Evolutionary conservation across 306 rosid species (phyloP), one percentile per base, ranked within the genome.

Genomic region (Sophora flavescens): DNA sequence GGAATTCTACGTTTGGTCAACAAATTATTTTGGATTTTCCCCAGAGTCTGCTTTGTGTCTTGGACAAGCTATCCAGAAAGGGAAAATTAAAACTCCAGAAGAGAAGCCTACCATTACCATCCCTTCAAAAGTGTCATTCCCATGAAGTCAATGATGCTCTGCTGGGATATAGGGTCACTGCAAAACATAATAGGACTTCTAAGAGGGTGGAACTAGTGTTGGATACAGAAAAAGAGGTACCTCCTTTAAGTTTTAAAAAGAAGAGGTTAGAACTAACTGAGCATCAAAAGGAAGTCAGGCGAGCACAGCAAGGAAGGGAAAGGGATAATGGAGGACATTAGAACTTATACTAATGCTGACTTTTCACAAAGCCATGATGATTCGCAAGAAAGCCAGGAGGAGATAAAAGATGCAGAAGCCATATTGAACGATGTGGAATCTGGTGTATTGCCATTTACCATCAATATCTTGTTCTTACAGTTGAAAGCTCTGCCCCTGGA

Each of bases 281-380:
- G 77, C 97, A 86, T 88, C 93, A 93, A 65, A 90, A 80, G 88
- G 97, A 94, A 83, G 93, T 90, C 3, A 77, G 87, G 78, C 68
- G 89, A 70, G 97, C 97, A 6, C 97, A 94, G 28, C 91, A 85
- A 85, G 97, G 96, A 59, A 86, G 81, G 84, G 87, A 80, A 35
- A 74, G 84, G 81, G 93, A 91, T 60, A 79, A 62, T 39, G 87
- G 84, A 39, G 89, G 98, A 28, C 96, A 89, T 90, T 68, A 70
- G 82, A 81, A 94, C 96, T 52, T 90, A 90, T 75, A 91, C 93
- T 3, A 87, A 75, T 54, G 82, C 84, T 17, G 96, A 94, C 70
- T 90, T 89, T 82, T 90, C 91, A 14, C 95, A 82, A 67, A 88
- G 85, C 44, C 83, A 39, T 56, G 88, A 86, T 63, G 94, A 91